A percentile compares a stretch with the other conserved stretches of the same genome.
phyloP scores from a whole-genome alignment of 1,284 basidiomycete genomes.

The Pseudozyma hubeiensis region DNA sequence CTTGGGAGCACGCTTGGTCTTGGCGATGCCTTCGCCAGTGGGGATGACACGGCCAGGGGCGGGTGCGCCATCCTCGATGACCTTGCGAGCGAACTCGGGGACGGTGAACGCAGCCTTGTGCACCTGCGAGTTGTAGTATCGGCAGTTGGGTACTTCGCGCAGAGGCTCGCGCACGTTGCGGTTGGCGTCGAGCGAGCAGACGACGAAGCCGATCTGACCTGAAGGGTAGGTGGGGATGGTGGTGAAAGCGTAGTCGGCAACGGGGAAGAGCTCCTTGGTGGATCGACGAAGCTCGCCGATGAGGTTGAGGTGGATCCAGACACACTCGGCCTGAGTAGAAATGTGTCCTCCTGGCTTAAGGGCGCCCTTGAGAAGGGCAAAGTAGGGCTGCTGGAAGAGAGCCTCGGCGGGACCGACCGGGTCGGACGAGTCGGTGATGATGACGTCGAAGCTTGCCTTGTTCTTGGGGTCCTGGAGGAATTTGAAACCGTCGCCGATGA shows the following conservation, averaged over 20 bases:
- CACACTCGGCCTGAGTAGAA: slow-evolving; percentile 94
- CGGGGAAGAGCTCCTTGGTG: slow-evolving; percentile 83
- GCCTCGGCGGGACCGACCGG: slow-evolving; percentile 94
- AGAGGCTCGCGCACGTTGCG: slow-evolving; percentile 70
- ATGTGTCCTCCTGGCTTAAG: slow-evolving; percentile 91
- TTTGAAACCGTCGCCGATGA: slow-evolving; percentile 96
- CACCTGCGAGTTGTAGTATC: slow-evolving; percentile 87
- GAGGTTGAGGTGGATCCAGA: slow-evolving; percentile 93
- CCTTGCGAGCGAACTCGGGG: slow-evolving; percentile 85
- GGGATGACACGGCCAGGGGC: slow-evolving; percentile 64
- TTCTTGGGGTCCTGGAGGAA: slow-evolving; percentile 90
- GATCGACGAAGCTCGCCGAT: slow-evolving; percentile 83
- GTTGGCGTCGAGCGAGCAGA: slow-evolving; percentile 79
- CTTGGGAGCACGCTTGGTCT: slow-evolving; percentile 70
- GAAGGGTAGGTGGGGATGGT: slow-evolving; percentile 98
- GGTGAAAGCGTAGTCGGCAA: slow-evolving; percentile 91
- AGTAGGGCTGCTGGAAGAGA: slow-evolving; percentile 97
- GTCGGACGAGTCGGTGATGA: slow-evolving; percentile 97
- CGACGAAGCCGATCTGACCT: slow-evolving; percentile 95
- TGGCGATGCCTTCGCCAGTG: slow-evolving; percentile 72
- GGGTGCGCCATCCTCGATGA: slow-evolving; percentile 67
- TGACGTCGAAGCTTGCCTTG: slow-evolving; percentile 85
- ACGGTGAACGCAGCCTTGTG: slow-evolving; percentile 88
- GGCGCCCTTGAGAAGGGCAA: slow-evolving; percentile 90
- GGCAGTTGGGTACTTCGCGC: slow-evolving; percentile 74